Evolutionary conservation across 2,329 filamentous ascomycete species (phyloP).

Genomic region (Diaporthe vexans): DNA sequence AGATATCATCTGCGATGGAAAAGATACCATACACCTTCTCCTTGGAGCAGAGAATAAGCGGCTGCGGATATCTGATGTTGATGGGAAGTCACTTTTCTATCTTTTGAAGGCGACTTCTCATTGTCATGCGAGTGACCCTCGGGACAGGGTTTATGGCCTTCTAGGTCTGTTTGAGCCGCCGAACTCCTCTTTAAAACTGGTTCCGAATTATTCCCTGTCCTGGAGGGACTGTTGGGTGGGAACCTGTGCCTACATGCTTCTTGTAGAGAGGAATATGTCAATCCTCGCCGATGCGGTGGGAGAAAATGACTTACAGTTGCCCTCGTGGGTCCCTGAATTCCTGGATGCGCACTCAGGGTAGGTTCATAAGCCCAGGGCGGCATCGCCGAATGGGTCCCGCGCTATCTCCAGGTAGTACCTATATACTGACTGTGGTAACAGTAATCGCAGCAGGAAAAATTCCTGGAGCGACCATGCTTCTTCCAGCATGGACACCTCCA

Average conservation of each 20-base stretch:
- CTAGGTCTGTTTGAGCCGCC: neutral
- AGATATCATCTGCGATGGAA: neutral
- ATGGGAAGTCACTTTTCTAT: neutral
- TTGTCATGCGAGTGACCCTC: neutral
- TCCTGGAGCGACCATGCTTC: too few species aligned
- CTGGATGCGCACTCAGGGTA: too few species aligned
- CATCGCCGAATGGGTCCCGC: too few species aligned
- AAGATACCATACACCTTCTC: neutral
- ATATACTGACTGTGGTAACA: too few species aligned
- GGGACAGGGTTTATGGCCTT: neutral
- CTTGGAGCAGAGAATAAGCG: neutral
- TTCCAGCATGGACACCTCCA: neutral
- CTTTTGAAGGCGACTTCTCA: neutral
- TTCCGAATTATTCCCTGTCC: neutral
- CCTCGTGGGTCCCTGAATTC: neutral
- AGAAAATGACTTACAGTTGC: neutral
- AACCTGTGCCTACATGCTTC: neutral
- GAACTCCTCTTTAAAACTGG: rapidly evolving
- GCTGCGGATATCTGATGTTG: neutral
- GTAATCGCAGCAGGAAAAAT: too few species aligned
- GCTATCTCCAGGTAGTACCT: too few species aligned
- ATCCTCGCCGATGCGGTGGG: neutral
- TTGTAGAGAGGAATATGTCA: neutral
- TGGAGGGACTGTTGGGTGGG: constrained; percentile 12
- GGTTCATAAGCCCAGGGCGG: too few species aligned